Percentiles rank a stretch among this genome's conserved stretches.
Evolutionary conservation across 2,329 filamentous ascomycete genomes (phyloP).

Genomic region (Trichophyton mentagrophytes): DNA sequence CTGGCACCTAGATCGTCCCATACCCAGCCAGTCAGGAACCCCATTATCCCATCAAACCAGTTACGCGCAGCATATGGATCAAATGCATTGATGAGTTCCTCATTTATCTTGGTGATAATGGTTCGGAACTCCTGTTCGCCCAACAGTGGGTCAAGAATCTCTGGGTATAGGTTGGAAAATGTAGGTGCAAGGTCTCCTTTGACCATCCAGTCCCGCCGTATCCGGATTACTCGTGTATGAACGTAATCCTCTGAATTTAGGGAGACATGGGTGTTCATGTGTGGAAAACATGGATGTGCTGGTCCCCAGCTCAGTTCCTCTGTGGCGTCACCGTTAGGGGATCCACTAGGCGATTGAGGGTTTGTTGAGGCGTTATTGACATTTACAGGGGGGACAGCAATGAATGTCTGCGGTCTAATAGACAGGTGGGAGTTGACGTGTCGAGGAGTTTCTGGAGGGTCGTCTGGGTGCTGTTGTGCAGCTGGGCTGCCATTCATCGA

Average conservation of each 20-base stretch:
- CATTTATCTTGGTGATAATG: conserved; percentile 70
- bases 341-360: conserved; percentile 15
- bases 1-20: conserved; percentile 85
- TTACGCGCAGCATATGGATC: conserved; percentile 66
- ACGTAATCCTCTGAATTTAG: conserved; percentile 59
- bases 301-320: conserved; percentile 80
- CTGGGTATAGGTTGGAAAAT: conserved; percentile 89
- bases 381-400: conserved; percentile 22
- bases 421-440: conserved; percentile 31
- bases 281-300: conserved; percentile 85
- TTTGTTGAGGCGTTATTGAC: conserved; percentile 8
- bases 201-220: conserved; percentile 82
- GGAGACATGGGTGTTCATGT: conserved; percentile 83
- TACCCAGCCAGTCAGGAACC: conserved; percentile 77
- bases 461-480: conserved; percentile 4
- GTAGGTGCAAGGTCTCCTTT: conserved; percentile 82
- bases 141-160: conserved; percentile 80
- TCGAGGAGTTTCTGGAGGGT: conserved; percentile 21
- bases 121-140: conserved; percentile 75
- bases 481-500: background rate
- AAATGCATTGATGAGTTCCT: conserved; percentile 62
- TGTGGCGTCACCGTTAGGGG: conserved; percentile 31
- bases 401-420: conserved; percentile 29
- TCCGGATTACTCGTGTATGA: conserved; percentile 77
- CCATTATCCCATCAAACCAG: conserved; percentile 64